A percentile compares a stretch with the other conserved stretches of the same genome.
phyloP scores from a whole-genome alignment of 805 yeast species.

The Nematodospora valgi region DNA sequence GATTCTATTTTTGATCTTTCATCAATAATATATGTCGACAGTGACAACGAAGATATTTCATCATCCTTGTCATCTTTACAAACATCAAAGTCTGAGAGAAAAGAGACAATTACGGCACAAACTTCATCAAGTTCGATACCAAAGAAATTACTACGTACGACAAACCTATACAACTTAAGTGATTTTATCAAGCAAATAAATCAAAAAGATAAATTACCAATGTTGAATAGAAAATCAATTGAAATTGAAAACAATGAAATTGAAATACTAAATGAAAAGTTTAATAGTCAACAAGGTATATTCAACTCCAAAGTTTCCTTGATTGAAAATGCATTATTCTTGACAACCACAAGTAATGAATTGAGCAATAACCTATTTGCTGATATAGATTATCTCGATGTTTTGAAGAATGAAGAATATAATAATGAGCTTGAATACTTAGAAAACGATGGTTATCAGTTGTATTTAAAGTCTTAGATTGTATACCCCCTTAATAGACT shows the following conservation, averaged over 20 bases:
- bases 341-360: slow-evolving; percentile 11
- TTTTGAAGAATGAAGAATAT: slow-evolving; percentile 13
- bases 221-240: slow-evolving; percentile 18
- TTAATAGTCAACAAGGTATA: slow-evolving; percentile 9
- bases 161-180: slow-evolving; percentile 14
- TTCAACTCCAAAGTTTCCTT: slow-evolving; percentile 13
- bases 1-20: slow-evolving; percentile 13
- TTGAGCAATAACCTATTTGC: slow-evolving; percentile 5
- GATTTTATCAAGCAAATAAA: slow-evolving; percentile 14
- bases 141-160: slow-evolving; percentile 13
- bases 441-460: slow-evolving; percentile 4
- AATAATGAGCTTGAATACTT: slow-evolving; percentile 9
- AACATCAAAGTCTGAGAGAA: not conserved
- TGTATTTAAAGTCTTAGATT: slow-evolving; percentile 2
- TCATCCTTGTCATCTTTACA: slow-evolving; percentile 2
- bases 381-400: slow-evolving; percentile 13
- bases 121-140: not conserved
- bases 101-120: not conserved
- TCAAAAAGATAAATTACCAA: slow-evolving; percentile 12
- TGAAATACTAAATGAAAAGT: slow-evolving; percentile 9
- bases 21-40: slow-evolving; percentile 16
- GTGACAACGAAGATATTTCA: slow-evolving; percentile 11
- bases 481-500: too few species aligned
- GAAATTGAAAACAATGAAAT: slow-evolving; percentile 18
- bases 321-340: slow-evolving; percentile 19